Conservation (phyloP, 345 rosid species). For the Murraya paniculata region DNA sequence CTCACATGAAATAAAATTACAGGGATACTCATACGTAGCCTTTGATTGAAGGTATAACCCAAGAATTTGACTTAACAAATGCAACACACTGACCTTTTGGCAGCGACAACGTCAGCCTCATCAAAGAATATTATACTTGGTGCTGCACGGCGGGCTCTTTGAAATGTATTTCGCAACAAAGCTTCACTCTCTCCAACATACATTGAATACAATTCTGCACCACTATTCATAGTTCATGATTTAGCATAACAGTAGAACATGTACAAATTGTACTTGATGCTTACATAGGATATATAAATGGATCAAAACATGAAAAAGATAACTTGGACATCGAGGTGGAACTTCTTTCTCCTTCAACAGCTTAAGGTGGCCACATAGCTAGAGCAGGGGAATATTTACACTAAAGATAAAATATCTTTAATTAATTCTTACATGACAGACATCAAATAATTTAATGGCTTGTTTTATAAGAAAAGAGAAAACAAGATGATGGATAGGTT, state of each 20-base stretch:
- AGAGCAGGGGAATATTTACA: not conserved
- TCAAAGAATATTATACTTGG: slow-evolving; percentile 96
- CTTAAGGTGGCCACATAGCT: not conserved
- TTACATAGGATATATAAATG: not conserved
- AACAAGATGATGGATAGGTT: not conserved
- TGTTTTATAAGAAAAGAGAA: not conserved
- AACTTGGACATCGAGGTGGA: not conserved
- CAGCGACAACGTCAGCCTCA: slow-evolving; percentile 88
- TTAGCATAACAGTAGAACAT: not conserved
- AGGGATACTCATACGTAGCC: not conserved
- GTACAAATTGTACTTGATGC: not conserved
- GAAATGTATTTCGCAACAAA: slow-evolving; percentile 75
- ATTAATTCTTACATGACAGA: not conserved
- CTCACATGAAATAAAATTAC: not conserved
- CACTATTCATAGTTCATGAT: slow-evolving; percentile 37
- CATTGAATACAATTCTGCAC: slow-evolving; percentile 93
- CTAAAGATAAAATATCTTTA: not conserved
- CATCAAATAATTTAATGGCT: not conserved
- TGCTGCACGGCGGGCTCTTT: slow-evolving; percentile 85
- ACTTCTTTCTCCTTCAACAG: not conserved
- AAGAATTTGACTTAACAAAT: not conserved
- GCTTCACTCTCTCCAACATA: slow-evolving; percentile 99
- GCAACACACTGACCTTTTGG: slow-evolving; percentile 55
- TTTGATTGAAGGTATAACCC: not conserved
- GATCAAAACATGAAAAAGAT: not conserved